A percentile compares a stretch with the other conserved stretches of the same genome.
Conservation (phyloP, 176 grass and related monocot species). For the Eleusine indica region DNA sequence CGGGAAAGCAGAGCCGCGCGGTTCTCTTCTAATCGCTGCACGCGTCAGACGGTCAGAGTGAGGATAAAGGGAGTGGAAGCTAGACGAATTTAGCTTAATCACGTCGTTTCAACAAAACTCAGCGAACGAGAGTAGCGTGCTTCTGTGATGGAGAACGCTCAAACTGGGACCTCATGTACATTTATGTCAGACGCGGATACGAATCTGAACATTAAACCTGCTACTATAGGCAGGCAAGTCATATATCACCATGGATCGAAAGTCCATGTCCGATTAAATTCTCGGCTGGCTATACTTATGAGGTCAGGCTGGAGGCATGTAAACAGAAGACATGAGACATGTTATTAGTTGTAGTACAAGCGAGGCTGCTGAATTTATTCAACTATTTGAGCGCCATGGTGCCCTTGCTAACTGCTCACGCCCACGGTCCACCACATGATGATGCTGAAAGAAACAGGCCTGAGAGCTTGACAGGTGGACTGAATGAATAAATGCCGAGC, state of each 20-base stretch:
- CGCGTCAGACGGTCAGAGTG: background rate
- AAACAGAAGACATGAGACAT: background rate
- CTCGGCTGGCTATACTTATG: background rate
- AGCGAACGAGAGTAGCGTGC: background rate
- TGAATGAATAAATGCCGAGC: too few species aligned
- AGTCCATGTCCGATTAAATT: background rate
- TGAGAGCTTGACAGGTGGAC: too few species aligned
- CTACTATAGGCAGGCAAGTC: background rate
- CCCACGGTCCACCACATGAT: too few species aligned
- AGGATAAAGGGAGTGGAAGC: background rate
- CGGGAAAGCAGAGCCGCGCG: too few species aligned
- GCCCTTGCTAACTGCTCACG: background rate
- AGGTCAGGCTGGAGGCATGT: background rate
- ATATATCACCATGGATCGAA: background rate
- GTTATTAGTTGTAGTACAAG: background rate
- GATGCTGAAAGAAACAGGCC: too few species aligned
- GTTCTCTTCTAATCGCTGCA: background rate
- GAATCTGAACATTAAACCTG: background rate
- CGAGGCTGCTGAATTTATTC: background rate
- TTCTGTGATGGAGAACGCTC: background rate
- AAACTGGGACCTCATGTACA: background rate
- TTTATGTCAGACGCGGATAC: background rate
- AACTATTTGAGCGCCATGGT: background rate
- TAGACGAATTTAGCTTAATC: background rate
- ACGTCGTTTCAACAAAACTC: background rate